Base-by-base conservation (phyloP, 1,139 yeast species). In the Lodderomyces oxycetoniae region DNA sequence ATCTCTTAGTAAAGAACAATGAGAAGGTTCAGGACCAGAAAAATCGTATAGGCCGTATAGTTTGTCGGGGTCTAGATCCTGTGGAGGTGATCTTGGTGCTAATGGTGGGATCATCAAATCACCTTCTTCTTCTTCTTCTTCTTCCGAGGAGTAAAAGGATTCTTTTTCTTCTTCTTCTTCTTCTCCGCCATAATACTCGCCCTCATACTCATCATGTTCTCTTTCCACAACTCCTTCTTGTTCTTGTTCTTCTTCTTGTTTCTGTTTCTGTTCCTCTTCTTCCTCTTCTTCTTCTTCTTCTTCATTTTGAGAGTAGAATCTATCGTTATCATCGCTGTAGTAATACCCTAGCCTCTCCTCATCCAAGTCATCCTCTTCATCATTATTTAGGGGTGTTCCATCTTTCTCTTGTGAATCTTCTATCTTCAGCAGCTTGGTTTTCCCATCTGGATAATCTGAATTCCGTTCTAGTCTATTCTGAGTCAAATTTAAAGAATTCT, bases 21-120 rank as follows among this genome's bases (percentile, higher is more conserved):
- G 98, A 35, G 94, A 88, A 8, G 94, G 93, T 50, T 89, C 96
- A 3, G 96, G 94, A 1, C 97, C 98, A 26, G 71, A 71, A 49
- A 91, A 89, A 36, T 89, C 88, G 49, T 83, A 86, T 25, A 89
- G 62, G 1, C 96, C 96, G 53, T 88, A 89, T 27, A 89, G 66
- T 52, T 83, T 82, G 38, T 74, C 83, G 5, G 95, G 95, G 52
- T 86, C 91, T 37, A 89, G 61, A 47, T 87, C 95, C 36, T 77
- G 74, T 19, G 93, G 91, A 2, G 93, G 93, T 7, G 86, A 78
- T 19, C 88, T 60, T 2, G 95, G 93, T 2, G 88, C 81, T 21
- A 80, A 77, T 1, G 79, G 78, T 7, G 71, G 69, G 12, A 63
- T 38, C 22, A 71, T 50, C 30, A 47, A 34, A 22, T 44, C 52